Percentiles rank a stretch among this genome's conserved stretches.
Conservation (phyloP, 1,139 yeast genomes). For the Geotrichum phurueaensis region DNA sequence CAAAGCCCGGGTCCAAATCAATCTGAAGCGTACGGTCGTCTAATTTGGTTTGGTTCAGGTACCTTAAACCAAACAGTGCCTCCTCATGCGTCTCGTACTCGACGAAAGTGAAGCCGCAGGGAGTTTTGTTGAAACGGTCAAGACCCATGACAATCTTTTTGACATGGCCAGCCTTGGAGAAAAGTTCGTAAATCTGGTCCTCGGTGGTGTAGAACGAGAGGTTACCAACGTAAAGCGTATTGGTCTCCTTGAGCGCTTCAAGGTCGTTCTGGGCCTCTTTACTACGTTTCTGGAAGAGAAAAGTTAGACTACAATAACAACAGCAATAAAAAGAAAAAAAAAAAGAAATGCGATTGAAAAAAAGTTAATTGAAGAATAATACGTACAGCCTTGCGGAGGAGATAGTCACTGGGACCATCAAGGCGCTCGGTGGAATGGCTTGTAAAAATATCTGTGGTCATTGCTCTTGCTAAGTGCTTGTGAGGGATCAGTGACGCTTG, state of each 20-base stretch:
- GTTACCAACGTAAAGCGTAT: conserved; percentile 84
- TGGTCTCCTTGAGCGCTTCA: conserved; percentile 55
- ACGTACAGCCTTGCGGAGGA: conserved; percentile 65
- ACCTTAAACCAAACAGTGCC: conserved; percentile 76
- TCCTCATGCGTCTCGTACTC: conserved; percentile 62
- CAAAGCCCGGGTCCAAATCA: conserved; percentile 91
- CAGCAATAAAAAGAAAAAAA: conserved; percentile 18
- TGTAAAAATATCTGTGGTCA: conserved; percentile 20
- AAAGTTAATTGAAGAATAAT: conserved; percentile 29
- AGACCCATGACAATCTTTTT: conserved; percentile 86
- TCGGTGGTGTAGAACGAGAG: conserved; percentile 83
- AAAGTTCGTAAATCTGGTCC: conserved; percentile 84
- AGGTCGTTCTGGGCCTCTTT: conserved; percentile 49
- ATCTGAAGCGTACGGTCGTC: conserved; percentile 76
- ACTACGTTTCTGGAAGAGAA: conserved; percentile 23
- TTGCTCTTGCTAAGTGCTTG: not conserved
- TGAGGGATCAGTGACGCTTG: not conserved
- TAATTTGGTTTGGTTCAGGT: conserved; percentile 68
- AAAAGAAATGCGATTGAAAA: not conserved
- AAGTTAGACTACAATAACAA: not conserved
- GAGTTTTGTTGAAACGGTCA: conserved; percentile 80
- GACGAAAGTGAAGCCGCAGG: conserved; percentile 94
- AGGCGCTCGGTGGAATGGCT: conserved; percentile 55
- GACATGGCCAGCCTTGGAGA: conserved; percentile 60
- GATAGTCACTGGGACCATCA: conserved; percentile 72